Evolutionary conservation across 208 protist species (phyloP).

Genomic region (Lotmaria passim): DNA sequence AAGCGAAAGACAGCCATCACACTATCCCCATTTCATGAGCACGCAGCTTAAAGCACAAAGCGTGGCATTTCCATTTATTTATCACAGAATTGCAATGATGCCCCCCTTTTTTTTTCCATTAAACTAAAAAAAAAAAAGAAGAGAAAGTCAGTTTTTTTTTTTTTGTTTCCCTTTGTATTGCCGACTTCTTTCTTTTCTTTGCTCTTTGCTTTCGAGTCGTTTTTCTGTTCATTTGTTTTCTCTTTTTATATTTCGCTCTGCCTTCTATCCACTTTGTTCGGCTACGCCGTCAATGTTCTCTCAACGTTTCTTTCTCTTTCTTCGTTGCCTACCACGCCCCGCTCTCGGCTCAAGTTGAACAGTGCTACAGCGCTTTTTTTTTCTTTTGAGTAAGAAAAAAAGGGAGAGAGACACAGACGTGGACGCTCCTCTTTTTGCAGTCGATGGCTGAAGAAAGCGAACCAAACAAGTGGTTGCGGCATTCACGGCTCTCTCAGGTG

Average conservation of each 20-base stretch:
- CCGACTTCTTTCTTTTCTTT: conserved; percentile 13
- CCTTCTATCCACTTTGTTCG: background rate
- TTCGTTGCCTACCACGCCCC: background rate
- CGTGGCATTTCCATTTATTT: conserved; percentile 5
- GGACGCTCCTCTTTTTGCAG: too few relatives aligned
- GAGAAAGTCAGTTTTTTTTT: background rate
- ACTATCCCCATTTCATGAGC: conserved; percentile 45
- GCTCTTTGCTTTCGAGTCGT: conserved; percentile 8
- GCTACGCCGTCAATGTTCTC: background rate
- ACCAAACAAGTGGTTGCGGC: too few relatives aligned
- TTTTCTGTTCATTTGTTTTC: conserved; percentile 23
- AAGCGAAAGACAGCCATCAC: conserved; percentile 21
- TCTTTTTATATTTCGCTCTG: conserved; percentile 2
- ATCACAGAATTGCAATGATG: conserved; percentile 15
- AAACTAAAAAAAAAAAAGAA: background rate
- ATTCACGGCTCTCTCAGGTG: too few relatives aligned
- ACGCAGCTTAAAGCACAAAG: background rate
- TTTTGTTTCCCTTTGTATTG: conserved; percentile 20
- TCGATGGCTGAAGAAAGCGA: too few relatives aligned
- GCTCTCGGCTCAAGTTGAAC: too few relatives aligned
- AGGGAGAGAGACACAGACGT: too few relatives aligned
- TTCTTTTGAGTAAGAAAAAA: too few relatives aligned
- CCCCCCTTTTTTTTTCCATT: conserved; percentile 16
- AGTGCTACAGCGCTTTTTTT: conserved; percentile 5
- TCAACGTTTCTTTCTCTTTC: background rate